A percentile compares a stretch with the other conserved stretches of the same genome.
These are phyloP conservation scores for Rhodotorula diobovata DNA, from an alignment of 768 basidiomycete species.

Conservation along the genomic window DNA sequence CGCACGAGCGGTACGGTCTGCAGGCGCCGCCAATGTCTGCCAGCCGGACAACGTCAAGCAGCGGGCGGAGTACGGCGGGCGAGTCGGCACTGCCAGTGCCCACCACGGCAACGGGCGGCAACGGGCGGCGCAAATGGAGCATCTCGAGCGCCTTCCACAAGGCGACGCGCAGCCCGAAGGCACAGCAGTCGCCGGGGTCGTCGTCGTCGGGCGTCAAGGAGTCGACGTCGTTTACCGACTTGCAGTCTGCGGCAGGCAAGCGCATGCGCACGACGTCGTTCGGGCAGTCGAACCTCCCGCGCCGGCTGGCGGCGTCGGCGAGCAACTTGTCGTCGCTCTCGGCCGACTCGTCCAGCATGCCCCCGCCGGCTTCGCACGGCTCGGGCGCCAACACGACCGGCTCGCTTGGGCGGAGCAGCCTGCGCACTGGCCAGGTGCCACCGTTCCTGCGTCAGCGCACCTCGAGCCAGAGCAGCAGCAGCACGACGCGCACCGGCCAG, in stretches of 20 bases:
- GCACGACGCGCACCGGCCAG: conserved; percentile 41
- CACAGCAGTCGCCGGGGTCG: not conserved
- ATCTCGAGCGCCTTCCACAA: conserved; percentile 38
- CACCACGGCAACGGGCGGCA: not conserved
- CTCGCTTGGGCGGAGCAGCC: conserved; percentile 27
- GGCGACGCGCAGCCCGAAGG: conserved; percentile 34
- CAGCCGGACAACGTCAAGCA: conserved; percentile 7
- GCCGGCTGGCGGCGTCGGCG: conserved; percentile 33
- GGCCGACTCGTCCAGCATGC: not conserved
- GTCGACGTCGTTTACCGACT: conserved; percentile 31
- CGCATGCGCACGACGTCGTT: conserved; percentile 15
- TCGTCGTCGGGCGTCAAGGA: conserved; percentile 23
- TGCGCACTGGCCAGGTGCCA: conserved; percentile 50
- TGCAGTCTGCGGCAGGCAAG: conserved; percentile 11
- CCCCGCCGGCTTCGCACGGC: not conserved
- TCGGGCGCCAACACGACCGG: conserved; percentile 19
- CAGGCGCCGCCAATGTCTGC: conserved; percentile 14
- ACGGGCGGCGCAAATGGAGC: conserved; percentile 34
- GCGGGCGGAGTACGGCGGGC: conserved; percentile 2
- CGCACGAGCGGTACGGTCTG: not conserved
- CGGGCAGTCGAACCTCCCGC: conserved; percentile 9
- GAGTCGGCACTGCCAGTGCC: not conserved
- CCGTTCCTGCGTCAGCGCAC: conserved; percentile 54
- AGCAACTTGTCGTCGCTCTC: conserved; percentile 33
- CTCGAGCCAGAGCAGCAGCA: conserved; percentile 30